These are phyloP conservation scores for Candida ipomoeae DNA, from an alignment of 805 yeast genomes.

Conservation along the genomic window DNA sequence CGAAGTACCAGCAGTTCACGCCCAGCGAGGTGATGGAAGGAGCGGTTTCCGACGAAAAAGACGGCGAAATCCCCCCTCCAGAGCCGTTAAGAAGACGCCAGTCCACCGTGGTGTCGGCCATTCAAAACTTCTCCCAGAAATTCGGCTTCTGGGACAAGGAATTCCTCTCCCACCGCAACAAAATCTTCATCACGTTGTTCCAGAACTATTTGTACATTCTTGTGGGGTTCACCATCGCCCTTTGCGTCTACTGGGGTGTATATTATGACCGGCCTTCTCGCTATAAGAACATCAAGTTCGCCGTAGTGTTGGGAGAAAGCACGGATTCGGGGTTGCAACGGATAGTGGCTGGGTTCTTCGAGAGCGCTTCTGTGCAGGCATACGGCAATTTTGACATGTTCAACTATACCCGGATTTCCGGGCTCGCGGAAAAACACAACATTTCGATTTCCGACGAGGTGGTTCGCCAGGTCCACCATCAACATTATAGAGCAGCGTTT, in stretches of 20 bases:
- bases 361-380: constrained; percentile 17
- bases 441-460: constrained; percentile 26
- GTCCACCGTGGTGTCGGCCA: constrained; percentile 21
- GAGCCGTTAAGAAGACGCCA: constrained; percentile 10
- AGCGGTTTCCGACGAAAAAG: background rate
- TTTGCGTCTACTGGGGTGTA: constrained; percentile 33
- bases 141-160: constrained; percentile 29
- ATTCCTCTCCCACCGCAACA: constrained; percentile 22
- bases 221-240: constrained; percentile 22
- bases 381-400: constrained; percentile 25
- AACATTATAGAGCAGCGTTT: constrained; percentile 28
- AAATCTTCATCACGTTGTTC: constrained; percentile 20
- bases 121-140: constrained; percentile 20
- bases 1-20: background rate
- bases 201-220: constrained; percentile 22
- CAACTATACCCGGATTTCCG: constrained; percentile 16
- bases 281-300: constrained; percentile 22
- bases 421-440: constrained; percentile 19
- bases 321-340: constrained; percentile 1
- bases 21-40: background rate
- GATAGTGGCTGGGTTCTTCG: constrained; percentile 19
- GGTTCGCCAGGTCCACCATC: constrained; percentile 27
- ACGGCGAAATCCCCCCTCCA: background rate
- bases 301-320: constrained; percentile 25
- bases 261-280: constrained; percentile 22